These are phyloP conservation scores for Paracoccidioides lutzii DNA, from an alignment of 2,329 filamentous ascomycete genomes.

Conservation along the genomic window DNA sequence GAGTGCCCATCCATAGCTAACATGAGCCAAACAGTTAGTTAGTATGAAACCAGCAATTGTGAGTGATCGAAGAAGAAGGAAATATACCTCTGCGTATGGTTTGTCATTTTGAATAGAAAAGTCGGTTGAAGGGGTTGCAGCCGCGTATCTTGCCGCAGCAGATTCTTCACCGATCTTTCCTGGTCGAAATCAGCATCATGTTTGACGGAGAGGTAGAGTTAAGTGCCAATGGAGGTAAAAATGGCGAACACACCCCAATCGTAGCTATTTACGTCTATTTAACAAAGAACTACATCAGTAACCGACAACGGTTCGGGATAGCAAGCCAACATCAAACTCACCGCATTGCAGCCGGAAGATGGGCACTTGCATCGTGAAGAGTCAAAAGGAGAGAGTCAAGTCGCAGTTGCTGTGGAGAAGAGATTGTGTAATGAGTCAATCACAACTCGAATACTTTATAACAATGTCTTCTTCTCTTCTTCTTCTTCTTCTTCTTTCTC, in stretches of 20 bases:
- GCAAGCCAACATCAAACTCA: slow-evolving; percentile 21
- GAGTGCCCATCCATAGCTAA: slow-evolving; percentile 97
- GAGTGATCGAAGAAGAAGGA: background rate
- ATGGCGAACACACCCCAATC: slow-evolving; percentile 61
- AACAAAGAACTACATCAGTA: background rate
- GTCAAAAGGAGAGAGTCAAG: background rate
- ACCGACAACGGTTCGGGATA: background rate
- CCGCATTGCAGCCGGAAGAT: slow-evolving; percentile 60
- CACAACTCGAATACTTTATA: background rate
- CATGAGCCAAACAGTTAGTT: slow-evolving; percentile 9
- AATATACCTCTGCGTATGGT: slow-evolving; percentile 77
- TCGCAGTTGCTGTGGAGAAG: background rate
- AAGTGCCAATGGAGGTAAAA: slow-evolving; percentile 11
- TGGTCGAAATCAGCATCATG: slow-evolving; percentile 18
- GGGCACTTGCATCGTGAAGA: slow-evolving; percentile 55
- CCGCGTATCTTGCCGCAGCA: slow-evolving; percentile 77
- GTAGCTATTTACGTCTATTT: slow-evolving; percentile 82
- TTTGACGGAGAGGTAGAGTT: background rate
- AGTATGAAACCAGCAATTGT: background rate
- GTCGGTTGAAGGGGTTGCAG: slow-evolving; percentile 62
- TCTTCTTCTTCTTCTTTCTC: background rate
- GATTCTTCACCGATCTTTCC: slow-evolving; percentile 80
- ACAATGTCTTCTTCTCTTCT: background rate
- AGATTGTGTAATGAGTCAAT: background rate
- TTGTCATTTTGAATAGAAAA: slow-evolving; percentile 73